Percentiles rank a stretch among this genome's conserved stretches.
phyloP scores from a whole-genome alignment of 768 basidiomycete genomes.

The Amanita rimosa region DNA sequence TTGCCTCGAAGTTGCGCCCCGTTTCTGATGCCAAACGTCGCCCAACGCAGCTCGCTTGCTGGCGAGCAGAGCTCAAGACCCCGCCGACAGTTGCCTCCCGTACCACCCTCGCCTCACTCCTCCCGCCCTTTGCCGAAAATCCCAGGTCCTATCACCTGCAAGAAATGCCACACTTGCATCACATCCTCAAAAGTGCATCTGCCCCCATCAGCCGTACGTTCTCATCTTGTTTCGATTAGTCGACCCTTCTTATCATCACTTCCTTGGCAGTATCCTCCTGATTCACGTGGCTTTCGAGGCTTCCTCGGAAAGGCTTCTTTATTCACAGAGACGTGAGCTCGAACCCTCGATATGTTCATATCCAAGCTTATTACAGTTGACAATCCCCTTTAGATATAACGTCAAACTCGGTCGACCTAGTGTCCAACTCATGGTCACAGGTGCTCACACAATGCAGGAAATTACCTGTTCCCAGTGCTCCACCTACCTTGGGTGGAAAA shows the following conservation, averaged over 20 bases:
- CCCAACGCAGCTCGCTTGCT: conserved; percentile 13
- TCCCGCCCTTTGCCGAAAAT: conserved; percentile 40
- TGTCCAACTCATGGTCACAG: conserved; percentile 50
- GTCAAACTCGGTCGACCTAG: conserved; percentile 30
- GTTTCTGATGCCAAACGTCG: conserved; percentile 7
- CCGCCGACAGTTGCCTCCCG: conserved; percentile 12
- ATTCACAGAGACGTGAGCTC: conserved; percentile 41
- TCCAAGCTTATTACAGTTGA: neutral
- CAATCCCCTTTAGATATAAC: conserved; percentile 28
- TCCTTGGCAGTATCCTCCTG: conserved; percentile 26
- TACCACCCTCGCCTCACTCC: conserved; percentile 13
- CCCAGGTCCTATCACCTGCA: conserved; percentile 34
- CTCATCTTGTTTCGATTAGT: no score
- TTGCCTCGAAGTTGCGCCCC: no score
- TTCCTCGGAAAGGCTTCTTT: conserved; percentile 49
- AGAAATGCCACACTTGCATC: conserved; percentile 31
- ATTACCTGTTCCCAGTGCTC: conserved; percentile 38
- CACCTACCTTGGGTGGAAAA: conserved; percentile 52
- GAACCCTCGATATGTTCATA: neutral
- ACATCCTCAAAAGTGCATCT: conserved; percentile 32
- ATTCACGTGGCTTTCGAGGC: conserved; percentile 39
- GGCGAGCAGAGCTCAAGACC: conserved; percentile 6
- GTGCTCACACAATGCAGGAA: conserved; percentile 53
- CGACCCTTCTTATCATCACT: neutral
- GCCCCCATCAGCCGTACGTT: conserved; percentile 27